These are phyloP conservation scores for Cardamine chenopodiifolia DNA, from an alignment of 345 rosid genomes.

Conservation along the genomic window DNA sequence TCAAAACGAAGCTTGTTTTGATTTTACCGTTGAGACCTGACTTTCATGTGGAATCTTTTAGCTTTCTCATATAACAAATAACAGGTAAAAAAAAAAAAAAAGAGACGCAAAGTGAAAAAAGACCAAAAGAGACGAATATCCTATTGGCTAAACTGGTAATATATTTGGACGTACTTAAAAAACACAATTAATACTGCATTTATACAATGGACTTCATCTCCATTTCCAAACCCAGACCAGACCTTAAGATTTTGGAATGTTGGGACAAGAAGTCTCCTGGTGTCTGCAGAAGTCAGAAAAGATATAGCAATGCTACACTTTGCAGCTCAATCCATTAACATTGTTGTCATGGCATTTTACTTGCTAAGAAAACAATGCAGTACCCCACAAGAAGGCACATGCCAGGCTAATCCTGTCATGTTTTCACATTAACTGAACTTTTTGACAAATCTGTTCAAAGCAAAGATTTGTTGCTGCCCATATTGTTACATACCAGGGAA, in stretches of 20 bases:
- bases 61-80: slow-evolving; percentile 23
- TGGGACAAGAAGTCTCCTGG: slow-evolving; percentile 28
- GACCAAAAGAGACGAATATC: slow-evolving; percentile 17
- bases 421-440: slow-evolving; percentile 3
- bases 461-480: slow-evolving; percentile 3
- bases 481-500: neutral
- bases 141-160: slow-evolving; percentile 9
- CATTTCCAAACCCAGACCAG: neutral
- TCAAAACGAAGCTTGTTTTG: slow-evolving; percentile 43
- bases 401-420: slow-evolving; percentile 8
- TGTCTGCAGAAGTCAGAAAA: slow-evolving; percentile 25
- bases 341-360: slow-evolving; percentile 8
- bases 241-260: slow-evolving; percentile 27
- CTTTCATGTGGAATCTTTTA: slow-evolving; percentile 34
- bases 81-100: neutral
- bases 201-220: slow-evolving; percentile 3
- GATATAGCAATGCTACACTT: neutral
- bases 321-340: neutral
- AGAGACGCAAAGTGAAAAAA: slow-evolving; percentile 1
- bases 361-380: slow-evolving; percentile 4
- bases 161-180: neutral
- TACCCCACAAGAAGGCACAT: slow-evolving; percentile 10
- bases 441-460: neutral
- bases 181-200: slow-evolving; percentile 19
- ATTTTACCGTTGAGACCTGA: slow-evolving; percentile 38